phyloP scores from a whole-genome alignment of 176 grass and related monocot genomes.

The Luzula sylvatica region DNA sequence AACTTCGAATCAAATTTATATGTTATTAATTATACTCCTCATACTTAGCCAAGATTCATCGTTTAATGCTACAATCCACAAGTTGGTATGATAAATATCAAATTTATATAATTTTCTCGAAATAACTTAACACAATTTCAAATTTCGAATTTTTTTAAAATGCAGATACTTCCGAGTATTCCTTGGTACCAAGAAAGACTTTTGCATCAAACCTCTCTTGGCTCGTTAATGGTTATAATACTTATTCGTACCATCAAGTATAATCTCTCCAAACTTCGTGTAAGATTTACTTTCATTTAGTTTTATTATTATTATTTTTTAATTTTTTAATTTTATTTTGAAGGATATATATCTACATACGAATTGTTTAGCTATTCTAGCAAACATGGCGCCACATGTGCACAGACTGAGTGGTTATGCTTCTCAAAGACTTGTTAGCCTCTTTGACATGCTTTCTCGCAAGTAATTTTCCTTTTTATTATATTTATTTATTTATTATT shows the following conservation, averaged over 20 bases:
- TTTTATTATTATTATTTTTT: background rate
- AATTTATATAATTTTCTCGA: conserved; percentile 17
- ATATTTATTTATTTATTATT: conserved; percentile 17
- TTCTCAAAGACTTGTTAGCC: conserved; percentile 99
- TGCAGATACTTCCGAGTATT: conserved; percentile 71
- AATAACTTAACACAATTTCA: background rate
- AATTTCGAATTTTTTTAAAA: conserved; percentile 16
- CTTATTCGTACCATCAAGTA: conserved; percentile 96
- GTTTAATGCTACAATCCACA: conserved; percentile 93
- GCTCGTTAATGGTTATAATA: conserved; percentile 93
- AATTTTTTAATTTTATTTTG: conserved; percentile 16
- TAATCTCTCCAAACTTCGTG: conserved; percentile 94
- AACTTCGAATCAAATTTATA: conserved; percentile 98
- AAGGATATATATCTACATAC: conserved; percentile 99
- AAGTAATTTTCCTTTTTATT: conserved; percentile 49
- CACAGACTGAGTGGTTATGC: conserved; percentile 92
- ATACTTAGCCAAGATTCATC: conserved; percentile 99
- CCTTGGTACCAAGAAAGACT: conserved; percentile 97
- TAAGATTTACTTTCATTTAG: conserved; percentile 25
- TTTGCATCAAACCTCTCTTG: conserved; percentile 84
- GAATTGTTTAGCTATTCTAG: conserved; percentile 93
- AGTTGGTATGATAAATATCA: conserved; percentile 52
- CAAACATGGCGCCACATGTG: conserved; percentile 96
- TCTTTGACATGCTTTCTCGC: conserved; percentile 98
- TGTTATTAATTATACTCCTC: conserved; percentile 93